Evolutionary conservation across 495 filamentous ascomycete genomes (phyloP).

Genomic region (Annulohypoxylon moriforme): DNA sequence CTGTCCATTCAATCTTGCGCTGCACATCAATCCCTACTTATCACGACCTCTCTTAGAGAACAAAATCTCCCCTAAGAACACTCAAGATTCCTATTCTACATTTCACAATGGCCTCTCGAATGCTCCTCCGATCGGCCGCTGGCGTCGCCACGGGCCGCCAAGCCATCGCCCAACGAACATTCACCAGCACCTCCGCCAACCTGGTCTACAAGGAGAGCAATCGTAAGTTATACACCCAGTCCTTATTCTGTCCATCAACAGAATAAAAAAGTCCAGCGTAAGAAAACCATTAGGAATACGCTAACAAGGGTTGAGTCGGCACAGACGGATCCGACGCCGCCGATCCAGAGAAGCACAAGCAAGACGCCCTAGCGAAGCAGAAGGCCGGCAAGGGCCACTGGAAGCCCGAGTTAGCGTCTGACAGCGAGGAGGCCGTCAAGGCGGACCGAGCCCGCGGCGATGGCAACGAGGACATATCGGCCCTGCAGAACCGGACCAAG

Average conservation of each 20-base stretch:
- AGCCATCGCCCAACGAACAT: slow-evolving; percentile 33
- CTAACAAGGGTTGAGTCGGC: slow-evolving; percentile 11
- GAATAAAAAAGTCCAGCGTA: not conserved
- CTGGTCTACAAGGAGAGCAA: slow-evolving; percentile 47
- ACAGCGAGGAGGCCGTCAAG: slow-evolving; percentile 82
- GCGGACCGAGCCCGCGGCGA: slow-evolving; percentile 53
- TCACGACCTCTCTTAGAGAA: slow-evolving; percentile 6
- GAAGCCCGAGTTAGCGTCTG: slow-evolving; percentile 81
- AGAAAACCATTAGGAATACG: not conserved
- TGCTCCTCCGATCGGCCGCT: slow-evolving; percentile 34
- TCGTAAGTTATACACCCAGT: slow-evolving; percentile 25
- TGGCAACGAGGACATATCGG: slow-evolving; percentile 49
- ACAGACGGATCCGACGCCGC: slow-evolving; percentile 45
- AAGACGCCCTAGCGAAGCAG: slow-evolving; percentile 73
- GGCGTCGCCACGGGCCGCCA: slow-evolving; percentile 36
- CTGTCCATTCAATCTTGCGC: slow-evolving; percentile 4
- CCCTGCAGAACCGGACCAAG: slow-evolving; percentile 65
- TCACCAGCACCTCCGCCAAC: slow-evolving; percentile 41
- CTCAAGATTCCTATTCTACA: not conserved
- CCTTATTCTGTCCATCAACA: not conserved
- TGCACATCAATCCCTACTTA: slow-evolving; percentile 9
- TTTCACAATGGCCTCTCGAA: slow-evolving; percentile 37
- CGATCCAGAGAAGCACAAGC: slow-evolving; percentile 76
- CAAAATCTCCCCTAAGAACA: slow-evolving; percentile 4
- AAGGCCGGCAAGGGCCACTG: slow-evolving; percentile 83